A percentile compares a stretch with the other conserved stretches of the same genome.
phyloP scores from a whole-genome alignment of 164 flowering plant species.

The Tinospora cordifolia region DNA sequence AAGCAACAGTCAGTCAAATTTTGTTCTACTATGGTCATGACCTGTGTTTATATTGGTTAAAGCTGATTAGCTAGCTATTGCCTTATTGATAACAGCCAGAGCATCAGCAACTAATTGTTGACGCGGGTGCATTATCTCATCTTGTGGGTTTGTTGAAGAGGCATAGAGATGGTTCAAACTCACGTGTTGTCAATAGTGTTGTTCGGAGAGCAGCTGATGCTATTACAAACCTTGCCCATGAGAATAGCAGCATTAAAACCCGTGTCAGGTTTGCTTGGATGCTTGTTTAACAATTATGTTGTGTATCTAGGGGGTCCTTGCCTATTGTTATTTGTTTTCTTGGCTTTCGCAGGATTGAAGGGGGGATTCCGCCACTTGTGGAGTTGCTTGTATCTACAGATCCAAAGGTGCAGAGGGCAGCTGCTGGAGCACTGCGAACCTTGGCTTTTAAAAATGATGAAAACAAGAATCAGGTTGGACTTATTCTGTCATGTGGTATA shows the following conservation, averaged over 20 bases:
- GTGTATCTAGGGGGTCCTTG: not conserved
- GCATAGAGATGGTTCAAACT: conserved; percentile 39
- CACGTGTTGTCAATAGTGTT: conserved; percentile 79
- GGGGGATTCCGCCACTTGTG: conserved; percentile 97
- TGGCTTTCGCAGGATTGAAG: conserved; percentile 57
- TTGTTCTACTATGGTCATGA: not conserved
- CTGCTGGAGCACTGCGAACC: conserved; percentile 94
- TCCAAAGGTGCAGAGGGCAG: conserved; percentile 93
- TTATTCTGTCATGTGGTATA: conserved; percentile 7
- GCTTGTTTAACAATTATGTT: conserved; percentile 1
- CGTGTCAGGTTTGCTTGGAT: conserved; percentile 66
- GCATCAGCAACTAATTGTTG: conserved; percentile 90
- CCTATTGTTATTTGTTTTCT: conserved; percentile 8
- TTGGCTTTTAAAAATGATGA: conserved; percentile 97
- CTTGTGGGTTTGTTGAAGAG: conserved; percentile 75
- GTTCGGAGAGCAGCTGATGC: conserved; percentile 98
- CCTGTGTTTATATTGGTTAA: not conserved
- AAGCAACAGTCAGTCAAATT: not conserved
- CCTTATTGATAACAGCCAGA: conserved; percentile 66
- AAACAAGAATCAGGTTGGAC: conserved; percentile 81
- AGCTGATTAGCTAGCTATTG: not conserved
- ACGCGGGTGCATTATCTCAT: conserved; percentile 83
- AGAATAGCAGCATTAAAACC: conserved; percentile 84
- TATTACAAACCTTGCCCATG: conserved; percentile 96
- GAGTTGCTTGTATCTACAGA: conserved; percentile 84